Base-by-base conservation (phyloP, 371 early-diverging fungal genomes). In the Apophysomyces sp. region DNA sequence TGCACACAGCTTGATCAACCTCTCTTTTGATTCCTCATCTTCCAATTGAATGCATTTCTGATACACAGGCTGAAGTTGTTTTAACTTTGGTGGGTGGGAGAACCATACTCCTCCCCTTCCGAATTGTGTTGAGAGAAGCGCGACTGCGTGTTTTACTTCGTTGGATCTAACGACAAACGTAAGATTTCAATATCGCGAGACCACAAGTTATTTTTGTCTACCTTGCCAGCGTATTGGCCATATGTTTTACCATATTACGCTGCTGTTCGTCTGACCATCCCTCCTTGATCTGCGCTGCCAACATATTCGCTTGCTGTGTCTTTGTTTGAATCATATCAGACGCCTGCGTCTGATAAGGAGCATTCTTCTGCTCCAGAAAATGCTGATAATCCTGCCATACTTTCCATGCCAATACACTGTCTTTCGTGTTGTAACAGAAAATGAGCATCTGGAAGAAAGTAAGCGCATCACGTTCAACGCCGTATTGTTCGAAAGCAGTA, bases 1-100 rank as follows among this genome's bases (percentile, higher is more conserved):
- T 9, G 55, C 29, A 55, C 82, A 84, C 9, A 87, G 65, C 3
- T 66, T 52, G 24, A 81, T 30, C 24, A 87, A 56, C 4, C 74
- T 58, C 18, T 65, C 65, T 16, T 71, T 73, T 0, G 76, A 69
- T 15, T 76, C 77, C 11, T 74, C 68, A 51, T 86, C 75, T 63
- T 83, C 84, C 29, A 86, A 58, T 41, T 83, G 81, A 62, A 85
- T 76, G 27, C 81, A 80, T 63, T 84, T 83, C 58, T 80, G 82
- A 54, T 83, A 83, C 21, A 80, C 65, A 1, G 81, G 66, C 26
- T 71, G 69, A 51, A 88, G 68, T 15, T 85, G 77, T 18, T 71
- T 71, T 24, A 84, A 64, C 44, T 54, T 57, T 34, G 78, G 76
- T 65, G 68, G 52, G 55, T 73, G n/a, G 56, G 69, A 44, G 24